These are phyloP conservation scores for Penicillium desertorum DNA, from an alignment of 495 filamentous ascomycete species.

Conservation along the genomic window DNA sequence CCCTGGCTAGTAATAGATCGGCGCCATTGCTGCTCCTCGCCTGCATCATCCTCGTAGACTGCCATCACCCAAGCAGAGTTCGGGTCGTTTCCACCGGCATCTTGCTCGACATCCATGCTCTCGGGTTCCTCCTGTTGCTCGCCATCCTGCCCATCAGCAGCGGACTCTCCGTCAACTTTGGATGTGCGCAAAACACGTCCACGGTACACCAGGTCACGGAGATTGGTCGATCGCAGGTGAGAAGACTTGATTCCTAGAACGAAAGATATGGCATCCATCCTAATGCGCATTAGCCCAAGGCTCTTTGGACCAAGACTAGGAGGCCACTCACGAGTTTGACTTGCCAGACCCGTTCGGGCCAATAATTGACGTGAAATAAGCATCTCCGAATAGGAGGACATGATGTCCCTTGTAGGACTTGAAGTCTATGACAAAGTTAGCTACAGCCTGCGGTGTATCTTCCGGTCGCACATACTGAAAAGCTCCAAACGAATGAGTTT, in stretches of 20 bases:
- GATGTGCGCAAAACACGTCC: constrained; percentile 89
- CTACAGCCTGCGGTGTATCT: constrained; percentile 4
- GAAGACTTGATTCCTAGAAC: constrained; percentile 98
- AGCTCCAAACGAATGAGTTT: constrained; percentile 95
- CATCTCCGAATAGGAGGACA: constrained; percentile 90
- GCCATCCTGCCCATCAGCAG: constrained; percentile 52
- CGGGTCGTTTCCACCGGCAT: constrained; percentile 66
- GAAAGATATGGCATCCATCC: constrained; percentile 99
- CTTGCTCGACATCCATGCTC: constrained; percentile 42
- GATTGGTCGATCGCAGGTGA: constrained; percentile 90
- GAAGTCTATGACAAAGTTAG: constrained; percentile 69
- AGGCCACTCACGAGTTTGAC: constrained; percentile 84
- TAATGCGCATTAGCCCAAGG: constrained; percentile 39
- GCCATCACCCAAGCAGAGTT: constrained; percentile 98
- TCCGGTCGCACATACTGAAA: constrained; percentile 63
- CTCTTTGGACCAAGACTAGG: not conserved
- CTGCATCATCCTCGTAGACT: constrained; percentile 96
- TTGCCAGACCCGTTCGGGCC: constrained; percentile 99
- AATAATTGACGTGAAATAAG: constrained; percentile 98
- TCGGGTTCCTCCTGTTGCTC: constrained; percentile 46
- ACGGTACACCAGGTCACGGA: constrained; percentile 93
- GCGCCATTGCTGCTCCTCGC: constrained; percentile 94
- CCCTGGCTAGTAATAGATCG: constrained; percentile 86
- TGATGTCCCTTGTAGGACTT: constrained; percentile 99
- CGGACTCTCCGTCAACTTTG: constrained; percentile 80